Percentiles rank a stretch among this genome's conserved stretches.
Evolutionary conservation across 1,139 yeast genomes (phyloP).

Genomic region (Taphrina betulina): DNA sequence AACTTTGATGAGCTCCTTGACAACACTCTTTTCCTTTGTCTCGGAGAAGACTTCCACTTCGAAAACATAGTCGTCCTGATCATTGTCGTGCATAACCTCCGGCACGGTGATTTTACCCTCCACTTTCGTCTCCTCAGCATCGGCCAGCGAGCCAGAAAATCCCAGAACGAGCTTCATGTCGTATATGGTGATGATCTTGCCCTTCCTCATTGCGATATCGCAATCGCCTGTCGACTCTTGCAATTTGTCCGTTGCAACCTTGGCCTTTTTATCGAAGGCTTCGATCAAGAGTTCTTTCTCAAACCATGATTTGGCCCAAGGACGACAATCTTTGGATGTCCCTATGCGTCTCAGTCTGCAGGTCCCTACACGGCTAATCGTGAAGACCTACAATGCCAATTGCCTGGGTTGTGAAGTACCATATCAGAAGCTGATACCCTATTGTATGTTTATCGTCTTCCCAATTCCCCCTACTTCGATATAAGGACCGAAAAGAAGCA

Average conservation of each 20-base stretch:
- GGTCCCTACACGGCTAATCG: too few relatives aligned
- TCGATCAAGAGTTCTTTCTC: constrained; percentile 55
- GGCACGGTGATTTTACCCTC: constrained; percentile 78
- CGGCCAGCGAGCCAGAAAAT: constrained; percentile 51
- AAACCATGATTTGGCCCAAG: constrained; percentile 83
- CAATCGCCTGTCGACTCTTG: constrained; percentile 89
- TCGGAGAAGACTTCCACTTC: constrained; percentile 59
- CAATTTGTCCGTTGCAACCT: constrained; percentile 54
- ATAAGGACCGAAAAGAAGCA: too few relatives aligned
- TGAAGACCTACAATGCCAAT: too few relatives aligned
- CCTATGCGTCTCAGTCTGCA: too few relatives aligned
- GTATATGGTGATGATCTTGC: constrained; percentile 87
- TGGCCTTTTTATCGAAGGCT: constrained; percentile 47
- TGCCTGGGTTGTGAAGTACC: constrained; percentile 22
- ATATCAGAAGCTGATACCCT: too few relatives aligned
- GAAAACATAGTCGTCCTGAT: constrained; percentile 78
- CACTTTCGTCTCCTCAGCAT: constrained; percentile 45
- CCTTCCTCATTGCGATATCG: constrained; percentile 94
- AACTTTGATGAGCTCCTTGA: constrained; percentile 56
- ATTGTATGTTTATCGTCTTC: too few relatives aligned
- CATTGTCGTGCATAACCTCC: constrained; percentile 93
- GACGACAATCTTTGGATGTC: constrained; percentile 96
- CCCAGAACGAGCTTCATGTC: constrained; percentile 69
- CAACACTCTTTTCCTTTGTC: constrained; percentile 54
- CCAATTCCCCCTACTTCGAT: too few relatives aligned